Percentiles rank a stretch among this genome's conserved stretches.
Conservation (phyloP, 768 basidiomycete species). For the Termitomyces sp. region DNA sequence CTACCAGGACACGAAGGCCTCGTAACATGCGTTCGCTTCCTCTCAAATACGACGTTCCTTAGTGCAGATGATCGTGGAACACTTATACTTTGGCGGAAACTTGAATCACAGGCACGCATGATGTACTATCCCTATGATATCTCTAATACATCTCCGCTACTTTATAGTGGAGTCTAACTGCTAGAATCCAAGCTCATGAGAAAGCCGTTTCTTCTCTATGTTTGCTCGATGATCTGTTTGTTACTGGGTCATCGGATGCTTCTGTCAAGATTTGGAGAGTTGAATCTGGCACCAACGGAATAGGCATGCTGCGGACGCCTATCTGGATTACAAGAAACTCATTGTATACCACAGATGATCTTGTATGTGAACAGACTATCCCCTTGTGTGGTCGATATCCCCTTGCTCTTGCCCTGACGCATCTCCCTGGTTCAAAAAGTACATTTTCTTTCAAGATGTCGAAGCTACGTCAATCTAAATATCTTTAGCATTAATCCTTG, state of each 20-base stretch:
- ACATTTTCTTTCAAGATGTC: not conserved
- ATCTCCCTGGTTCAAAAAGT: conserved; percentile 70
- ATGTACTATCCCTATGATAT: conserved; percentile 13
- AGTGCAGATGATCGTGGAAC: conserved; percentile 76
- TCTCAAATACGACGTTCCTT: conserved; percentile 44
- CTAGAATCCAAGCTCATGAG: conserved; percentile 52
- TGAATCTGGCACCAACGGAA: conserved; percentile 18
- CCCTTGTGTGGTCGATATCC: conserved; percentile 67
- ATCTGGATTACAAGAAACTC: conserved; percentile 6
- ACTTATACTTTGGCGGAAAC: conserved; percentile 56
- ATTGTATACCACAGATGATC: conserved; percentile 21
- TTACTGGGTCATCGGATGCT: conserved; percentile 83
- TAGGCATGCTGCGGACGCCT: conserved; percentile 19
- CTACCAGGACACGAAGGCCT: conserved; percentile 69
- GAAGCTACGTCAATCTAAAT: not conserved
- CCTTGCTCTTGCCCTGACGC: conserved; percentile 56
- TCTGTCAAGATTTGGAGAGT: conserved; percentile 71
- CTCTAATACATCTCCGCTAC: conserved; percentile 1
- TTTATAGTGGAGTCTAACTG: conserved; percentile 32
- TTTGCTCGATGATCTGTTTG: conserved; percentile 39
- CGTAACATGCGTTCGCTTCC: conserved; percentile 75
- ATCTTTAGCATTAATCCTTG: conserved; percentile 56
- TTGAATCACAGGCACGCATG: conserved; percentile 33
- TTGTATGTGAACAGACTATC: conserved; percentile 51
- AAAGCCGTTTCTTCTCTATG: conserved; percentile 68